Evolutionary conservation across 1,284 basidiomycete species (phyloP), one percentile per base, ranked within the genome.

Genomic region (Rhodotorula mucilaginosa): DNA sequence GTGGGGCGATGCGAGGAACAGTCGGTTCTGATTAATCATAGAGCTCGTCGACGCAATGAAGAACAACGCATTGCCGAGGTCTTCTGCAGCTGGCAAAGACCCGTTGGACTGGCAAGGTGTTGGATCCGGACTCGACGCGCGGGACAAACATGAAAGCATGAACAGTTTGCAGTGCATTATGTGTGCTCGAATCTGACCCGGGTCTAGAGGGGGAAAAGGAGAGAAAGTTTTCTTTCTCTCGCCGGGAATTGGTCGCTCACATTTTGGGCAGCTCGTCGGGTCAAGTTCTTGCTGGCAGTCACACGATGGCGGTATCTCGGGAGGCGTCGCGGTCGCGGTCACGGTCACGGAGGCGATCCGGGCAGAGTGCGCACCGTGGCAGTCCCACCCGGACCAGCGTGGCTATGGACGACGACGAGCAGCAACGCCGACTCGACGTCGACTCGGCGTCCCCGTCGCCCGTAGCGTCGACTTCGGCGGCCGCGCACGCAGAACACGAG

Each of bases 1-100:
- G 63, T 96, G 91, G 92, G 86, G 87, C 7, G 74, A 76, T 47
- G 58, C 70, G 8, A 59, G 74, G 18, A 68, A 65, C 18, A 67
- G 54, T 19, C 52, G 65, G 5, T 75, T 74, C 61, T 71, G 57
- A 64, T 18, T 18, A 29, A n/a, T n/a, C n/a, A 48, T 21, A 61
- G 46, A 26, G 26, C 23, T 60, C 6, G 39, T 16, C 21, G 26
- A 6, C 54, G 54, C 39, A 44, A 44, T 12, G 39, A 6, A 39
- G 12, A 39, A 39, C 39, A 39, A 39, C 39, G 39, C 39, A 39
- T 39, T 39, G 39, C 39, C 39, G 39, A 39, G 39, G 39, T 4
- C n/a, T n/a, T n/a, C n/a, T n/a, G n/a, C n/a, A n/a, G n/a, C n/a
- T 39, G 39, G 39, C 5, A 34, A 34, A 34, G 31, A 34, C 31